These are phyloP conservation scores for Pseudogymnoascus sp. DNA, from an alignment of 2,329 filamentous ascomycete genomes.

Conservation along the genomic window DNA sequence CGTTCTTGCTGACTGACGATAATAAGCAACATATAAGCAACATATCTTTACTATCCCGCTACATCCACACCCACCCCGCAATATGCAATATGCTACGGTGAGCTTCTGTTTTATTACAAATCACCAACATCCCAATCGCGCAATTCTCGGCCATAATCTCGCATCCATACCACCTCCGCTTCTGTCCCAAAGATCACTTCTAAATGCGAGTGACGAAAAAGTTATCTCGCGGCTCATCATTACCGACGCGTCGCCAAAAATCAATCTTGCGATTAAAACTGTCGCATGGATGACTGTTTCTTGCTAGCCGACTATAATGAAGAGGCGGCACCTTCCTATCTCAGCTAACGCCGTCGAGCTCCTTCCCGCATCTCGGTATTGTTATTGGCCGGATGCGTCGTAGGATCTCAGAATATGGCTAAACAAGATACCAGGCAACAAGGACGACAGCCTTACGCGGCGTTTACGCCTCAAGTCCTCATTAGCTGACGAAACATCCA, in stretches of 20 bases:
- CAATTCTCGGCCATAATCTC: not conserved
- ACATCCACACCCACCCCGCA: not conserved
- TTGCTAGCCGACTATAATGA: no score
- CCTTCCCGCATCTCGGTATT: not conserved
- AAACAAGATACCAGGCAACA: constrained; percentile 1
- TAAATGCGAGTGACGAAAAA: not conserved
- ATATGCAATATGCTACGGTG: not conserved
- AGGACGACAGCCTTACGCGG: not conserved
- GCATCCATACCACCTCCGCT: not conserved
- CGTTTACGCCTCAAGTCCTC: not conserved
- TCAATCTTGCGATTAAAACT: not conserved
- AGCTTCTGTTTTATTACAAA: constrained; percentile 3
- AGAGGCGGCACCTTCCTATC: constrained; percentile 9
- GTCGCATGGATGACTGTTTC: not conserved
- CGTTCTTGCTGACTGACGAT: not conserved
- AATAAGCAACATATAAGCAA: constrained; percentile 5
- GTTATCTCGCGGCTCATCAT: no score
- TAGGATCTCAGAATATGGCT: not conserved
- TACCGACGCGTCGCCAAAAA: not conserved
- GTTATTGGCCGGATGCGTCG: not conserved
- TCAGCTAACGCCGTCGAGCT: not conserved
- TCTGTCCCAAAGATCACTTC: not conserved
- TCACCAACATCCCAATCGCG: not conserved
- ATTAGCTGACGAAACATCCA: not conserved
- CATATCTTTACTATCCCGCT: not conserved